Base-by-base conservation (phyloP, 768 basidiomycete genomes). In the Lentinula detonsa region DNA sequence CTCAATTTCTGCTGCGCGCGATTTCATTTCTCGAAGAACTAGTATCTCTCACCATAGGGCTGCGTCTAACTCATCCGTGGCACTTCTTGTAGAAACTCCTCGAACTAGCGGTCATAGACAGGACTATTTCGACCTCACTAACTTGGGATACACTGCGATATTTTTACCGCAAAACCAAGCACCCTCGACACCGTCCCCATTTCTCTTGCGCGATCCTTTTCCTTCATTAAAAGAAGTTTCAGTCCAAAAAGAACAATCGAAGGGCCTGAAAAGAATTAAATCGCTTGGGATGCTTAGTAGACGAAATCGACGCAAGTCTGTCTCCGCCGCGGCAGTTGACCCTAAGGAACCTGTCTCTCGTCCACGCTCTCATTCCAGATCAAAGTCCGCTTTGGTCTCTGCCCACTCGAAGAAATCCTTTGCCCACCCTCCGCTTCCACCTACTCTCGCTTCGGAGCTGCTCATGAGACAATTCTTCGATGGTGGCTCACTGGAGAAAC, bases 381-480 rank as follows among this genome's bases (percentile, higher is more conserved):
- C 48, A 53, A 62, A 50, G 57, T 70, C 15, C 42, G 64, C 60
- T 69, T 71, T 75, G 8, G 66, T 71, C 55, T 69, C 73, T 15
- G 76, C 71, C 35, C 65, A 74, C 71, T 48, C 48, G 50, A 59
- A 64, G 48, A 63, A 62, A 50, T 54, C 50, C 8, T 64, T 59
- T 58, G 16, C 46, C 28, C 45, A 60, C 23, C 57, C 57, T 54
- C 48, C 72, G 46, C 69, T 73, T 4, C 79, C 79, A 2, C 78
- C 85, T 2, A 79, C 87, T 2, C 81, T 90, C 53, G 78, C 82
- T 3, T 83, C 83, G 58, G 87, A 90, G 63, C 78, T 90, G 57
- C 85, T 83, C 0, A 73, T 90, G 60, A 83, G 86, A 81, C 89
- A 90, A 71, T 83, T 89, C 62, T 69, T 76, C 10, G 86, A 85